Evolutionary conservation across 139 green algal species (phyloP).

Genomic region (Chlorella sp.): DNA sequence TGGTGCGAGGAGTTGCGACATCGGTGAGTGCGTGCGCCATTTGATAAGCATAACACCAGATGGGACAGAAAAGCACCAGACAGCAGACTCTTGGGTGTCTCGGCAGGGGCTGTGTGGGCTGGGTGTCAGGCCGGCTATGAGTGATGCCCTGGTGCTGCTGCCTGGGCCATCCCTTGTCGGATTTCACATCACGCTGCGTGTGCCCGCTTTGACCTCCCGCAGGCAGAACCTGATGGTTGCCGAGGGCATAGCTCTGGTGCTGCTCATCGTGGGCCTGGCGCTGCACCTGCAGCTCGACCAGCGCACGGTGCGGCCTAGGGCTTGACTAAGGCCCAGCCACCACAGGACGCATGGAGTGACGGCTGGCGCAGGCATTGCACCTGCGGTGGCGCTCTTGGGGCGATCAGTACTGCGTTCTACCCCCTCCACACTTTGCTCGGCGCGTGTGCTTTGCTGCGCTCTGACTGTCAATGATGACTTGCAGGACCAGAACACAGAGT

Average conservation of each 20-base stretch:
- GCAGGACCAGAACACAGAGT: constrained; percentile 5
- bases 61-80: not conserved
- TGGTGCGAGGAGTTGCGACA: too few species aligned
- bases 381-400: too few species aligned
- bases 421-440: too few species aligned
- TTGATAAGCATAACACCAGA: not conserved
- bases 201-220: not conserved
- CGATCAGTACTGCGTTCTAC: too few species aligned
- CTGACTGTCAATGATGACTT: not conserved
- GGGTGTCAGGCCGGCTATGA: not conserved
- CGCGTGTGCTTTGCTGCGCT: not conserved
- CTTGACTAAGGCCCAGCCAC: not conserved
- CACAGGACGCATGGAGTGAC: too few species aligned
- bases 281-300: not conserved
- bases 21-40: not conserved
- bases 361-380: too few species aligned
- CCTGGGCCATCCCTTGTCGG: too few species aligned
- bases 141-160: too few species aligned
- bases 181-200: not conserved
- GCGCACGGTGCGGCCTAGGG: not conserved
- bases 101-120: not conserved
- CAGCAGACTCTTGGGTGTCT: not conserved
- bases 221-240: not conserved
- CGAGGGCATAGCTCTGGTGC: not conserved
- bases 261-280: not conserved